Conservation (phyloP, 2,329 filamentous ascomycete genomes). For the Calonectria naviculata region DNA sequence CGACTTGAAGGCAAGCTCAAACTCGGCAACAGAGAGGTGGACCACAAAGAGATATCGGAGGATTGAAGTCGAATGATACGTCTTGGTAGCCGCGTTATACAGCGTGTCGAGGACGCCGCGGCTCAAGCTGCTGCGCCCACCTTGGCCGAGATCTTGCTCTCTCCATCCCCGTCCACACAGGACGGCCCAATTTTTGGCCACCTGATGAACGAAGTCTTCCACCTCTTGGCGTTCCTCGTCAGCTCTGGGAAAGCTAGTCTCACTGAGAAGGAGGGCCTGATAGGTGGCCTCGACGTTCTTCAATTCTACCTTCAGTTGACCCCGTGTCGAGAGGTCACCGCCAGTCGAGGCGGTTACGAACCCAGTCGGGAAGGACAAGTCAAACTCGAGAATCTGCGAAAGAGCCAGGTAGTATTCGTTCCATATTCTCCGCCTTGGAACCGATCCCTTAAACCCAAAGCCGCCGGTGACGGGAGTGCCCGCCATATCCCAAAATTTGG, state of each 20-base stretch:
- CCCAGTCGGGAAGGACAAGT: conserved; percentile 68
- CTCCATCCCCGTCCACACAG: conserved; percentile 84
- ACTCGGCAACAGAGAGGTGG: conserved; percentile 89
- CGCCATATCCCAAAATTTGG: conserved; percentile 72
- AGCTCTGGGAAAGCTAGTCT: conserved; percentile 87
- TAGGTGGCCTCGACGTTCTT: conserved; percentile 84
- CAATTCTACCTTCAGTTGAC: conserved; percentile 79
- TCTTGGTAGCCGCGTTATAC: conserved; percentile 91
- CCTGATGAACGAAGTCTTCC: conserved; percentile 82
- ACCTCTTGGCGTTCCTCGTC: conserved; percentile 82
- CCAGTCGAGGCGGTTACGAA: conserved; percentile 53
- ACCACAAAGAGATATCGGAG: conserved; percentile 88
- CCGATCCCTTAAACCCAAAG: conserved; percentile 67
- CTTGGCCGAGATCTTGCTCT: conserved; percentile 83
- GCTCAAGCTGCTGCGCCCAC: conserved; percentile 80
- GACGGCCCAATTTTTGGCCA: conserved; percentile 87
- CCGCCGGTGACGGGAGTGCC: conserved; percentile 62
- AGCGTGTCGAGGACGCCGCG: conserved; percentile 86
- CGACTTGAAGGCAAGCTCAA: conserved; percentile 89
- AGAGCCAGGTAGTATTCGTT: conserved; percentile 85
- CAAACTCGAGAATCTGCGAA: conserved; percentile 78
- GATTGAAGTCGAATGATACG: conserved; percentile 93
- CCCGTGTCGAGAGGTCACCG: conserved; percentile 64
- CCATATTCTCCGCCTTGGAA: conserved; percentile 79
- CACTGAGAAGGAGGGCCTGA: conserved; percentile 80